Conservation (phyloP, 1,284 basidiomycete genomes). For the Rhodotorula glutinis region DNA sequence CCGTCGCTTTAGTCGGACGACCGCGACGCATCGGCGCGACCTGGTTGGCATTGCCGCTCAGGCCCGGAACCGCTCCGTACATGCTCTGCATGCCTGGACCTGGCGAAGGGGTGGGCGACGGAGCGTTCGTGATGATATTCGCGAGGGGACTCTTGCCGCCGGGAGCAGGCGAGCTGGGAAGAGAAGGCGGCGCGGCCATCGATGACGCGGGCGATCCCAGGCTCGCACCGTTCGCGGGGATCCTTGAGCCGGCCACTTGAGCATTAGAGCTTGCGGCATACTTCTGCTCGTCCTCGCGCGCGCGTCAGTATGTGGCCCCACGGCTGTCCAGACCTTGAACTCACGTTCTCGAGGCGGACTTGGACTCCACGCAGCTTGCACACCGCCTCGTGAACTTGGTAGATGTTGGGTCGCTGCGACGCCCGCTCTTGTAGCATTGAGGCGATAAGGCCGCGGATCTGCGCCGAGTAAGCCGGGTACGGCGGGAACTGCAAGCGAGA, state of each 20-base stretch:
- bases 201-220: neutral
- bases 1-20: conserved; percentile 43
- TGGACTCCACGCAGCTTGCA: conserved; percentile 42
- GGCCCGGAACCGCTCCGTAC: conserved; percentile 5
- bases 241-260: too few species aligned
- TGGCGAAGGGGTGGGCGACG: neutral
- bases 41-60: conserved; percentile 30
- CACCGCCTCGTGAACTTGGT: conserved; percentile 45
- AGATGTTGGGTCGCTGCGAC: conserved; percentile 43
- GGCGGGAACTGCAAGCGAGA: conserved; percentile 61
- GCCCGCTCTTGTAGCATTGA: conserved; percentile 43
- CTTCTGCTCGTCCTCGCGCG: conserved; percentile 18
- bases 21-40: conserved; percentile 51
- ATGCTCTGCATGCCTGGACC: conserved; percentile 13
- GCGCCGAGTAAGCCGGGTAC: conserved; percentile 84
- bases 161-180: neutral
- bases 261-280: conserved; percentile 12
- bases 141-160: neutral
- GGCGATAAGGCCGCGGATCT: conserved; percentile 82
- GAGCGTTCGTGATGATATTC: neutral
- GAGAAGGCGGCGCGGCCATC: conserved; percentile 4
- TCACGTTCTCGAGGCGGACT: conserved; percentile 38
- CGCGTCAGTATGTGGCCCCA: too few species aligned
- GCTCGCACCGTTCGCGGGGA: neutral
- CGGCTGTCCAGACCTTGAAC: neutral